Evolutionary conservation across 805 yeast genomes (phyloP).

Genomic region (Brettanomyces naardenensis): DNA sequence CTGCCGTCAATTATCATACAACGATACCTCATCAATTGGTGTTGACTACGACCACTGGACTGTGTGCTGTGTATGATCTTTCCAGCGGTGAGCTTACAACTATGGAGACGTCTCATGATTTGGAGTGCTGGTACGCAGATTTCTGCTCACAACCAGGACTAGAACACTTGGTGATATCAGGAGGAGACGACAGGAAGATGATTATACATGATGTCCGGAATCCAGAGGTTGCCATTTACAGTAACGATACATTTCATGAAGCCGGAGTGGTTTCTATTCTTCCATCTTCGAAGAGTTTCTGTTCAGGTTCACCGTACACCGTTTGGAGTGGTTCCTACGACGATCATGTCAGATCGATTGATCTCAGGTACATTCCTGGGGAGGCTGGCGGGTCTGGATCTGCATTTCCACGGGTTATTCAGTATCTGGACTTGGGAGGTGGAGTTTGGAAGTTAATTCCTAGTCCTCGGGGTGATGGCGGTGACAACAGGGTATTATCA

Average conservation of each 20-base stretch:
- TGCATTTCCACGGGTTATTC: constrained; percentile 37
- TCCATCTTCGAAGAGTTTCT: constrained; percentile 39
- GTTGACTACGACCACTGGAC: constrained; percentile 66
- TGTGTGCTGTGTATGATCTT: constrained; percentile 36
- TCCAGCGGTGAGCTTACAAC: constrained; percentile 5
- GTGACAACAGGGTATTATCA: constrained; percentile 46
- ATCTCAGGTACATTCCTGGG: constrained; percentile 42
- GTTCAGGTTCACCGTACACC: constrained; percentile 5
- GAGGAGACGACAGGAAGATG: constrained; percentile 82
- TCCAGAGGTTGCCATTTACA: constrained; percentile 27
- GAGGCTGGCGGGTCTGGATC: constrained; percentile 34
- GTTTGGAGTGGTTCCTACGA: constrained; percentile 92
- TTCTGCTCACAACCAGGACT: constrained; percentile 53
- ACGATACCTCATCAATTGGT: constrained; percentile 28
- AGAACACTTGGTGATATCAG: constrained; percentile 59
- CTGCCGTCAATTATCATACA: constrained; percentile 58
- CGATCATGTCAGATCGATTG: constrained; percentile 64
- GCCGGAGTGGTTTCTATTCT: constrained; percentile 90
- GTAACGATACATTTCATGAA: constrained; percentile 54
- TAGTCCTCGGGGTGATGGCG: constrained; percentile 28
- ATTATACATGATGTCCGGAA: constrained; percentile 64
- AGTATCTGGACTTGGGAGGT: constrained; percentile 60
- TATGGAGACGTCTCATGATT: constrained; percentile 41
- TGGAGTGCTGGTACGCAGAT: constrained; percentile 87
- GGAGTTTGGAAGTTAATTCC: constrained; percentile 94